Base-by-base conservation (phyloP, 1,284 basidiomycete genomes). In the Irpex sp. region DNA sequence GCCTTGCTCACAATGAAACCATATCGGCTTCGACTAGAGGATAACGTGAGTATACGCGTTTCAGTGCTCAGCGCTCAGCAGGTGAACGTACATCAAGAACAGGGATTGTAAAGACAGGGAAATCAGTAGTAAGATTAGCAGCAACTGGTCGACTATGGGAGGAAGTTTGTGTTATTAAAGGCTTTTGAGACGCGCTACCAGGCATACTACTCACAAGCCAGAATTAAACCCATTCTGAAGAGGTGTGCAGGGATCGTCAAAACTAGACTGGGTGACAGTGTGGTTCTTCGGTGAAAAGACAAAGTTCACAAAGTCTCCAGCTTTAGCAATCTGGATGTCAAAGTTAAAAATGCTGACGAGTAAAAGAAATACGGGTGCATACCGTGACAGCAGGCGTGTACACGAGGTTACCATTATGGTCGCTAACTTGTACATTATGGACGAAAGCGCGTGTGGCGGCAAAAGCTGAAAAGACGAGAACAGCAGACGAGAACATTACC, bases 291-390 rank as follows among this genome's bases (percentile, higher is more conserved):
- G 66, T 43, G 69, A 75, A 74, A 86, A 86, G 69, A 83, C 77
- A 72, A 87, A 86, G 8, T 79, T 82, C 61, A 86, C 76, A 2
- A 79, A 83, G 69, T 86, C 85, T 4, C 83, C 82, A 36, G 76
- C 1, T 9, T 59, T 54, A n/a, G 61, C 61, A n/a, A 36, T 35
- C 61, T 62, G 36, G 19, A 13, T 35, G 46, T 15, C 17, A 46
- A 15, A 15, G 43, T 46, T 15, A n/a, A n/a, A 1, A 35, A 21
- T 1, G 9, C 21, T 50, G 19, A 7, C 21, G 26, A n/a, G 17
- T 43, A n/a, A 15, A 46, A 37, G 39, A 15, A 46, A 6, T 58
- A 47, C n/a, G 19, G 43, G 57, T 8, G 39, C 61, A 21, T 56
- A 63, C 61, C 13, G 58, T 31, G 50, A 21, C 26, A 36, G 58